These are phyloP conservation scores for Deakozyma indianensis DNA, from an alignment of 805 yeast genomes.

Conservation along the genomic window DNA sequence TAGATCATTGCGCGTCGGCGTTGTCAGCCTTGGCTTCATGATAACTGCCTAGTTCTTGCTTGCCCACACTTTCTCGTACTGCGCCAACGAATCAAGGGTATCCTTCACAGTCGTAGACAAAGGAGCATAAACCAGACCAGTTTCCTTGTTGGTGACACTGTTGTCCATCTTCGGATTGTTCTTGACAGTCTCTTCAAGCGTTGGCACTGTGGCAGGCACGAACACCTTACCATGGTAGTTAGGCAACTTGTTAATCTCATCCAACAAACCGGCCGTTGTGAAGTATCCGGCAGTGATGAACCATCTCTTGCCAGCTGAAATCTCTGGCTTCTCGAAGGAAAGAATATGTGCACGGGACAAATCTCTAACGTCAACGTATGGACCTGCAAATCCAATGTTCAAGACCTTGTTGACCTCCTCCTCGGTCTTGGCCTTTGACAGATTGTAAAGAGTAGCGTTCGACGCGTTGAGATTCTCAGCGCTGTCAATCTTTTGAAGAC, in stretches of 20 bases:
- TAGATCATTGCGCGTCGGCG: too few species aligned
- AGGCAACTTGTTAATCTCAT: neutral
- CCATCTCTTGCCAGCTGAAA: slow-evolving; percentile 12
- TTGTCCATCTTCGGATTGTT: neutral
- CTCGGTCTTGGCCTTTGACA: slow-evolving; percentile 2
- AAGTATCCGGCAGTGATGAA: slow-evolving; percentile 12
- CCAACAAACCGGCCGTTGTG: neutral
- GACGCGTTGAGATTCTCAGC: slow-evolving; percentile 25
- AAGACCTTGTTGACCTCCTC: neutral
- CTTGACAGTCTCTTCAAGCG: neutral
- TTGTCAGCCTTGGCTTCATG: too few species aligned
- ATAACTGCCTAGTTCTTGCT: too few species aligned
- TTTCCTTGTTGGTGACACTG: neutral
- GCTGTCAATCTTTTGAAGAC: slow-evolving; percentile 13
- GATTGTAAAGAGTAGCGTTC: slow-evolving; percentile 13
- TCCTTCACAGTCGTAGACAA: neutral
- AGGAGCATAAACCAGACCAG: neutral
- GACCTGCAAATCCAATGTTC: neutral
- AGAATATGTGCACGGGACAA: slow-evolving; percentile 42
- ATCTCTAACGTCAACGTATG: slow-evolving; percentile 40
- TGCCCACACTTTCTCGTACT: neutral
- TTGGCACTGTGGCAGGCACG: neutral
- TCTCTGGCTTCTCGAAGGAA: slow-evolving; percentile 24
- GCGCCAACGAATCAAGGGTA: neutral
- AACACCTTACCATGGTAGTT: neutral